Evolutionary conservation across 305 asterid genomes (phyloP).

Genomic region (Fraxinus paxiana): DNA sequence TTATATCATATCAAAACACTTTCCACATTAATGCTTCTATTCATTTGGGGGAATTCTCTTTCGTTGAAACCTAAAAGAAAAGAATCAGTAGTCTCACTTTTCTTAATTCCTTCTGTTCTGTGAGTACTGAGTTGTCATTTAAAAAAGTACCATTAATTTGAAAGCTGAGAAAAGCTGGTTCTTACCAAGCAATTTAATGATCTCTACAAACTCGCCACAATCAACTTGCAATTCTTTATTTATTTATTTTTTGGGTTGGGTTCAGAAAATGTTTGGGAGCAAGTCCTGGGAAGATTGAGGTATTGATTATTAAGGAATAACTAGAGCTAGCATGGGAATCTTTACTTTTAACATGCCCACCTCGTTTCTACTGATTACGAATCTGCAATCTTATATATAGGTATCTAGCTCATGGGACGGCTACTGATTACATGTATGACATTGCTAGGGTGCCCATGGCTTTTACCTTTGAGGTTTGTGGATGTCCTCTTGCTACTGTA

Average conservation of each 20-base stretch:
- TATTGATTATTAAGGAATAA: neutral
- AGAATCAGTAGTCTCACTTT: neutral
- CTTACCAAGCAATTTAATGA: neutral
- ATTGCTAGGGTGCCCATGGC: constrained; percentile 93
- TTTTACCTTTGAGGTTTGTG: constrained; percentile 85
- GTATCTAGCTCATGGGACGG: constrained; percentile 95
- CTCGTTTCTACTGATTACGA: neutral
- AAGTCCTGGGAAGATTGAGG: neutral
- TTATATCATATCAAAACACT: neutral
- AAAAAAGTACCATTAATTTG: neutral
- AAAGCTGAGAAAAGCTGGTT: neutral
- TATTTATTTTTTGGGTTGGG: neutral
- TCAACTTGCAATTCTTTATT: neutral
- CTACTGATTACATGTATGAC: constrained; percentile 93
- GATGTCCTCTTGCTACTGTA: constrained; percentile 1
- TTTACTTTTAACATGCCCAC: neutral
- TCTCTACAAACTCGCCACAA: neutral
- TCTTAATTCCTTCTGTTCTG: neutral
- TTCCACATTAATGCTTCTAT: neutral
- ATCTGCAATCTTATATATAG: constrained; percentile 28
- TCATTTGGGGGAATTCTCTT: neutral
- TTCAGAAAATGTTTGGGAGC: neutral
- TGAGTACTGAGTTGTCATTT: neutral
- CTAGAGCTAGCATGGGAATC: neutral
- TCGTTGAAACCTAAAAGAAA: neutral